Percentiles rank a stretch among this genome's conserved stretches.
phyloP scores from a whole-genome alignment of 495 filamentous ascomycete genomes.

The Talaromyces stipitatus region DNA sequence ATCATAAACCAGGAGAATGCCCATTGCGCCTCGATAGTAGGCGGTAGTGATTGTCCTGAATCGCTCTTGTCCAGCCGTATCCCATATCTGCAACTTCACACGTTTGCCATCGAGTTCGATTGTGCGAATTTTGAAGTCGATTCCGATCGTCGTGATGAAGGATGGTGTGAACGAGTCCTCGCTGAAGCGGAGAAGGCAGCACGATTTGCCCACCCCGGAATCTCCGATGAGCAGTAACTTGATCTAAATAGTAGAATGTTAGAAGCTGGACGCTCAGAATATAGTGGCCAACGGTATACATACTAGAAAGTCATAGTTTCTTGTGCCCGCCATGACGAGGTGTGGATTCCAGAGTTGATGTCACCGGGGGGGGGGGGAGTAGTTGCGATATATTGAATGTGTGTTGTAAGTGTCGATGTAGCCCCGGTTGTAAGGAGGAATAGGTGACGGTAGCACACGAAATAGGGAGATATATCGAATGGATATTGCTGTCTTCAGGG shows the following conservation, averaged over 20 bases:
- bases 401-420: background rate
- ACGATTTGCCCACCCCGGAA: conserved; percentile 96
- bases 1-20: conserved; percentile 95
- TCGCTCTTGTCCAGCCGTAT: conserved; percentile 94
- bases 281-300: conserved; percentile 15
- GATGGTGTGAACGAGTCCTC: conserved; percentile 98
- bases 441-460: background rate
- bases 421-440: background rate
- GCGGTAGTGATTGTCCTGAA: conserved; percentile 98
- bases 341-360: background rate
- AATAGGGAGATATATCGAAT: background rate
- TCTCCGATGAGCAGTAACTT: conserved; percentile 98
- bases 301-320: conserved; percentile 98
- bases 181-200: conserved; percentile 95
- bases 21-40: conserved; percentile 98
- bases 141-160: conserved; percentile 99
- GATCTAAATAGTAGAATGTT: conserved; percentile 53
- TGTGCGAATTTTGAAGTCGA: conserved; percentile 99
- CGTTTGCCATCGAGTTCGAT: conserved; percentile 98
- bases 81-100: conserved; percentile 99
- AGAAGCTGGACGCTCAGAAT: conserved; percentile 2
- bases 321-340: conserved; percentile 76
- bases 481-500: background rate
- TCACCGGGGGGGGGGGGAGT: background rate
- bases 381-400: background rate